Conservation (phyloP, 768 basidiomycete species). For the Leccinum obscurum region DNA sequence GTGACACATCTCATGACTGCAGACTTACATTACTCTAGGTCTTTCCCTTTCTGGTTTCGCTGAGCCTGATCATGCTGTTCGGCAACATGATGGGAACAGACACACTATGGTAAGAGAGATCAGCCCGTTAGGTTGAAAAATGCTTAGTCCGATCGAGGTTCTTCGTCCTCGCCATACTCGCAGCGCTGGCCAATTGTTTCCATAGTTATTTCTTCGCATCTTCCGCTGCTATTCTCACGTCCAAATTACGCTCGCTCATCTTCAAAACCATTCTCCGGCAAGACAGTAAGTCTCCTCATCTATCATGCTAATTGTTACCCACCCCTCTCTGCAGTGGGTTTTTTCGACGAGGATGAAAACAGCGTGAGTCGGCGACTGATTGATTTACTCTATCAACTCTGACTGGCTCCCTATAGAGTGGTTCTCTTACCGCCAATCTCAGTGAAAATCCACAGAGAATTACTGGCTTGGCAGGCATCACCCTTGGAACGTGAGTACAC, state of each 20-base stretch:
- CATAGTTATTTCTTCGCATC: conserved; percentile 73
- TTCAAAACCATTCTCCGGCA: conserved; percentile 86
- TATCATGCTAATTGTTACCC: neutral
- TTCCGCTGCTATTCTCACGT: conserved; percentile 68
- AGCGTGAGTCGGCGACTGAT: conserved; percentile 44
- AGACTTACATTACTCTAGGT: conserved; percentile 33
- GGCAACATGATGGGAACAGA: conserved; percentile 62
- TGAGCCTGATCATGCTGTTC: conserved; percentile 34
- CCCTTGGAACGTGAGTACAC: conserved; percentile 68
- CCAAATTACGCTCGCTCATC: conserved; percentile 64
- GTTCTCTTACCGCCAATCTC: conserved; percentile 73
- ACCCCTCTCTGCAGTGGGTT: conserved; percentile 54
- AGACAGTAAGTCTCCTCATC: conserved; percentile 57
- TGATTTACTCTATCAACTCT: neutral
- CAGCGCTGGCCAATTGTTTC: conserved; percentile 55
- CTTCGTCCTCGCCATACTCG: conserved; percentile 76
- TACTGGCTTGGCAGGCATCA: conserved; percentile 82
- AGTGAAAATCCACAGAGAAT: conserved; percentile 90
- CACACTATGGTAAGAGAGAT: conserved; percentile 54
- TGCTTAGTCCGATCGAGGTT: conserved; percentile 45
- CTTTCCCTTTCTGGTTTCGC: conserved; percentile 63
- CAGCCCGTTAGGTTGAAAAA: conserved; percentile 9
- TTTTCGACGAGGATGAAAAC: conserved; percentile 87
- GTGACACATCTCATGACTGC: neutral
- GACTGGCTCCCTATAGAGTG: conserved; percentile 53